These are phyloP conservation scores for Candida wancherniae DNA, from an alignment of 805 yeast genomes.

Conservation along the genomic window DNA sequence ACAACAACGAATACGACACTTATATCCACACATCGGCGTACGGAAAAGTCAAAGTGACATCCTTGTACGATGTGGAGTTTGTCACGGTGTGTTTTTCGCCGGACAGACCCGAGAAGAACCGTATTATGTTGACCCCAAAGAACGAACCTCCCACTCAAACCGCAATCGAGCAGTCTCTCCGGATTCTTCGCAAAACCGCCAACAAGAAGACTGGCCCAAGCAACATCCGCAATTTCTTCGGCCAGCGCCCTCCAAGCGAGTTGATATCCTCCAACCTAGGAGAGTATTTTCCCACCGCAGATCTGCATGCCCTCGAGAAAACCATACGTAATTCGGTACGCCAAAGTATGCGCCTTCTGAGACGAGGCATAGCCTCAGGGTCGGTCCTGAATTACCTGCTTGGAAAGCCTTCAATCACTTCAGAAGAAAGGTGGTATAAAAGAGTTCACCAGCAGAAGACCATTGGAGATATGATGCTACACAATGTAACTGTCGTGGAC, in stretches of 20 bases:
- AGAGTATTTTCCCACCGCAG: slow-evolving; percentile 87
- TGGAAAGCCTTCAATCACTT: slow-evolving; percentile 19
- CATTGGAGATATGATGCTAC: slow-evolving; percentile 60
- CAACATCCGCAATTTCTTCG: slow-evolving; percentile 52
- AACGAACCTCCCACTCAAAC: slow-evolving; percentile 58
- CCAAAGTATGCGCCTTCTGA: slow-evolving; percentile 61
- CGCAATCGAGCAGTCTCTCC: slow-evolving; percentile 54
- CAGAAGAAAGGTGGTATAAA: slow-evolving; percentile 10
- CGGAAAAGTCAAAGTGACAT: slow-evolving; percentile 23
- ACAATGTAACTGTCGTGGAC: slow-evolving; percentile 53
- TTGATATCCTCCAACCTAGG: slow-evolving; percentile 83
- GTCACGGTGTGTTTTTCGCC: slow-evolving; percentile 78
- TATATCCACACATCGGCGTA: slow-evolving; percentile 44
- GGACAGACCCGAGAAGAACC: slow-evolving; percentile 62
- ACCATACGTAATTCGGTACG: slow-evolving; percentile 83
- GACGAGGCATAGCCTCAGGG: slow-evolving; percentile 24
- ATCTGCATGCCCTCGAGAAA: slow-evolving; percentile 62
- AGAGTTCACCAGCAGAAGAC: slow-evolving; percentile 34
- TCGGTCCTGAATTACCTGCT: slow-evolving; percentile 12
- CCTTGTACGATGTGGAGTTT: slow-evolving; percentile 71
- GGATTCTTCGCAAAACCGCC: slow-evolving; percentile 26
- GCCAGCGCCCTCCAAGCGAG: slow-evolving; percentile 92
- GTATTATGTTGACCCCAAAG: slow-evolving; percentile 63
- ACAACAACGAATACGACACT: slow-evolving; percentile 52
- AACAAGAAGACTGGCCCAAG: slow-evolving; percentile 15